Evolutionary conservation across 2,329 filamentous ascomycete species (phyloP), one percentile per base, ranked within the genome.

Genomic region (Fusarium coffeatum): DNA sequence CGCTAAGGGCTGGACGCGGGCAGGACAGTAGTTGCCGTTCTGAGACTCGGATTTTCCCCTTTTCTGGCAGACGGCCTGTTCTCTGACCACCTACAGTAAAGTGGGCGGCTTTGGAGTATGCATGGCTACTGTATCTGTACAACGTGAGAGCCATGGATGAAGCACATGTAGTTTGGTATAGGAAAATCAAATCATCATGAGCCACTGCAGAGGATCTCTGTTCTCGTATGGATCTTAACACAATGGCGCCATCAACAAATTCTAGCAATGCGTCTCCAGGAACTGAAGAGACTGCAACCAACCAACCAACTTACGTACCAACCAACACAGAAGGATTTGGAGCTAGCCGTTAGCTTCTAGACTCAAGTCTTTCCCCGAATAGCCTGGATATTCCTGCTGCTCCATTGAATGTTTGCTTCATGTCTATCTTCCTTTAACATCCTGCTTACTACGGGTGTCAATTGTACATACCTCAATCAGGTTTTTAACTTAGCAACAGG

Each of bases 11-110:
- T 55, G 53, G 49, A 45, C 28, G 61, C 55, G 51, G 66, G 55
- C 66, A 61, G 41, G 53, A 46, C 42, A 66, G 59, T 71, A 68
- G 68, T 59, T 68, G 55, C 63, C 67, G 63, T 46, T 64, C 67
- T 57, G 58, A 69, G 67, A 68, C 63, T 61, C 27, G 32, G 46
- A 34, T 53, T 37, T 37, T 68, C 63, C 67, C 67, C 67, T 48
- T 68, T 68, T 71, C 54, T 64, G 30, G 61, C 51, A 58, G 56
- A 45, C 41, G 56, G 28, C 18, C 46, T 23, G 22, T 15, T 45
- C 34, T 23, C 49, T 54, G 41, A 51, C 40, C 45, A 45, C 30
- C 47, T 48, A 9, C 49, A 59, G 49, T 25, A 59, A 59, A 50
- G 45, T 64, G 37, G 59, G 45, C 40, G 49, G 25, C 41, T 48